phyloP scores from a whole-genome alignment of 2,329 filamentous ascomycete genomes.

The Pleomassaria siparia region DNA sequence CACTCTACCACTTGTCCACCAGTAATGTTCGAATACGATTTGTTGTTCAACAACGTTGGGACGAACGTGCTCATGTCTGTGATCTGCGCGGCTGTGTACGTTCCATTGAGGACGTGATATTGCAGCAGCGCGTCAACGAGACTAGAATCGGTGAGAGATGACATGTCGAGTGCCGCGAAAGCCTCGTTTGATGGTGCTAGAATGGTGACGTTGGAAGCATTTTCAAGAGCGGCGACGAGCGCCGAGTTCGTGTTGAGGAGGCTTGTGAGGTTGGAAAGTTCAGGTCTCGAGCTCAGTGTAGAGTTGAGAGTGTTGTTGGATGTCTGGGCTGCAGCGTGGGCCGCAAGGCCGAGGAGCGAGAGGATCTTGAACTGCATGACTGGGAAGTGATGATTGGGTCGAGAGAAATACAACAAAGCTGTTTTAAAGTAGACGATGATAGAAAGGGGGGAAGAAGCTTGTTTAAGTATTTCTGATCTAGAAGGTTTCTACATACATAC shows the following conservation, averaged over 20 bases:
- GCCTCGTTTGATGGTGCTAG: slow-evolving; percentile 60
- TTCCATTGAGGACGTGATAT: slow-evolving; percentile 63
- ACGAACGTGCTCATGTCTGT: slow-evolving; percentile 48
- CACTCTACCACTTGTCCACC: slow-evolving; percentile 61
- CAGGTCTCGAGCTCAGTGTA: slow-evolving; percentile 24
- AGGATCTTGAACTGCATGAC: slow-evolving; percentile 46
- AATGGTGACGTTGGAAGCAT: slow-evolving; percentile 56
- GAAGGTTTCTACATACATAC: not conserved
- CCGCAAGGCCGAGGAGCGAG: slow-evolving; percentile 38
- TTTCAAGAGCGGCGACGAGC: slow-evolving; percentile 42
- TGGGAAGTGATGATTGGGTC: slow-evolving; percentile 3
- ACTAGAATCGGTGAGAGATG: slow-evolving; percentile 35
- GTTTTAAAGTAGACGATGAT: not conserved
- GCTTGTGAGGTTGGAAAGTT: slow-evolving; percentile 35
- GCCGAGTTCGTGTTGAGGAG: slow-evolving; percentile 42
- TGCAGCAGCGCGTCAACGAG: slow-evolving; percentile 51
- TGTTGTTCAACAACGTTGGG: slow-evolving; percentile 53
- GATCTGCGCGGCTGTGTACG: slow-evolving; percentile 43
- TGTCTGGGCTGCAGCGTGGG: slow-evolving; percentile 34
- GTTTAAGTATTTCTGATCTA: slow-evolving; percentile 2
- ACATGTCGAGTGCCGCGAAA: slow-evolving; percentile 43
- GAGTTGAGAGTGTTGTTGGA: slow-evolving; percentile 28
- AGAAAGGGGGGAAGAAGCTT: slow-evolving; percentile 3
- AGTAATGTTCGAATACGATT: slow-evolving; percentile 59
- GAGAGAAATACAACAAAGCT: slow-evolving; percentile 2